Conservation (phyloP, 805 yeast species). For the Lipomyces japonicus region DNA sequence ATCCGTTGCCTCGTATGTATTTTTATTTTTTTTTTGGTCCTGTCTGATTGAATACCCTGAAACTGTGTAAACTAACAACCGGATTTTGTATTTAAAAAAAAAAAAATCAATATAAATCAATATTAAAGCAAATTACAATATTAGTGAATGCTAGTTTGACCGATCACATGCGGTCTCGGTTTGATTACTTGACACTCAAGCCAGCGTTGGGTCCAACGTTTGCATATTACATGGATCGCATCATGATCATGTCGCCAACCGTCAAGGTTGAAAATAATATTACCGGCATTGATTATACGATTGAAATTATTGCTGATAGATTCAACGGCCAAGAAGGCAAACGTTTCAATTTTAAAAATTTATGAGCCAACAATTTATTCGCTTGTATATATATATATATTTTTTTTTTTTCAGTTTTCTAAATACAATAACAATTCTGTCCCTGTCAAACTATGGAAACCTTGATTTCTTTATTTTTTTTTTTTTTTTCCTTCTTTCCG, state of each 20-base stretch:
- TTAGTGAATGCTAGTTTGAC: slow-evolving; percentile 5
- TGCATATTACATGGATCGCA: slow-evolving; percentile 8
- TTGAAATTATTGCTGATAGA: slow-evolving; percentile 19
- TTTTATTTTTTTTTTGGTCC: background rate
- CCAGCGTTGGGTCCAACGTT: slow-evolving; percentile 20
- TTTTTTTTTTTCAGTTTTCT: background rate
- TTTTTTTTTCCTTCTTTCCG: background rate
- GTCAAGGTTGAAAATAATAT: background rate
- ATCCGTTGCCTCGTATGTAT: slow-evolving; percentile 3
- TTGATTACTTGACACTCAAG: slow-evolving; percentile 7
- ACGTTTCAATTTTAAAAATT: background rate
- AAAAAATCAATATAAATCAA: too few species aligned
- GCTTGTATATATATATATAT: background rate
- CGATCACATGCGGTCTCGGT: slow-evolving; percentile 18
- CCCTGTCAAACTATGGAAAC: background rate
- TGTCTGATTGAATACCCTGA: too few species aligned
- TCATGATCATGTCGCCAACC: slow-evolving; percentile 7
- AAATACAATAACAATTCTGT: background rate
- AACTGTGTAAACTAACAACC: too few species aligned
- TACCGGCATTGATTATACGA: background rate
- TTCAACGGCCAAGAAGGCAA: slow-evolving; percentile 9
- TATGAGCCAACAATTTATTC: too few species aligned
- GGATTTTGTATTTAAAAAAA: too few species aligned
- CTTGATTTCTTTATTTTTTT: background rate
- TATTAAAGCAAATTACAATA: too few species aligned